phyloP scores from a whole-genome alignment of 1,284 basidiomycete species.

The Leccinum angustisporum region DNA sequence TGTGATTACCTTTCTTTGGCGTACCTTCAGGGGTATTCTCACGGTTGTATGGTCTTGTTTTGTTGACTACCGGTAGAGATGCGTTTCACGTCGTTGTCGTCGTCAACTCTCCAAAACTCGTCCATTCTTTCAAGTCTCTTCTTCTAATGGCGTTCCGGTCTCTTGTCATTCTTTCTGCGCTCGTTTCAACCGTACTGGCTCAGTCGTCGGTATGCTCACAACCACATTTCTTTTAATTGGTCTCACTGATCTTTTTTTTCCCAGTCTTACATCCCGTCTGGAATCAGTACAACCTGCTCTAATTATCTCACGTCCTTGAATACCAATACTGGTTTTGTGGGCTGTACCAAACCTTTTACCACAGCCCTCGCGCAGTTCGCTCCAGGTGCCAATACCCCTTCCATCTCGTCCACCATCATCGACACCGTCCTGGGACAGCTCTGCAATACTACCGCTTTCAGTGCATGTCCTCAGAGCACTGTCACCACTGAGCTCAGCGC shows the following conservation, averaged over 20 bases:
- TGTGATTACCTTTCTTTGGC: constrained; percentile 16
- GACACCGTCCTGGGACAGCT: constrained; percentile 54
- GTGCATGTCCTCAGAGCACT: constrained; percentile 55
- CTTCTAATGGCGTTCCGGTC: constrained; percentile 28
- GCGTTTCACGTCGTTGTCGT: neutral
- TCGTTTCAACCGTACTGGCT: constrained; percentile 21
- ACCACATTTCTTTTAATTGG: neutral
- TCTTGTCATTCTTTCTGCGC: constrained; percentile 22
- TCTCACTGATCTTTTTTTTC: constrained; percentile 9
- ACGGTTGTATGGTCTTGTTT: constrained; percentile 4
- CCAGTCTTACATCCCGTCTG: constrained; percentile 59
- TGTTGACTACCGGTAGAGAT: neutral
- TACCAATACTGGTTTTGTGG: constrained; percentile 51
- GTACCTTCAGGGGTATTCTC: neutral
- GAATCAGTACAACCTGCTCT: constrained; percentile 59
- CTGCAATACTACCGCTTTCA: constrained; percentile 47
- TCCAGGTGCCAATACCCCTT: constrained; percentile 44
- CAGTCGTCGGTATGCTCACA: constrained; percentile 21
- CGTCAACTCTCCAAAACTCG: constrained; percentile 4
- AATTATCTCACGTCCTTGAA: constrained; percentile 66
- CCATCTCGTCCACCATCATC: constrained; percentile 48
- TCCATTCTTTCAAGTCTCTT: constrained; percentile 23
- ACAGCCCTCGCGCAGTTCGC: constrained; percentile 61
- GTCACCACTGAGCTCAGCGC: constrained; percentile 61
- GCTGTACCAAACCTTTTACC: constrained; percentile 68